Conservation (phyloP, 495 filamentous ascomycete genomes). For the Aspergillus nanangensis region DNA sequence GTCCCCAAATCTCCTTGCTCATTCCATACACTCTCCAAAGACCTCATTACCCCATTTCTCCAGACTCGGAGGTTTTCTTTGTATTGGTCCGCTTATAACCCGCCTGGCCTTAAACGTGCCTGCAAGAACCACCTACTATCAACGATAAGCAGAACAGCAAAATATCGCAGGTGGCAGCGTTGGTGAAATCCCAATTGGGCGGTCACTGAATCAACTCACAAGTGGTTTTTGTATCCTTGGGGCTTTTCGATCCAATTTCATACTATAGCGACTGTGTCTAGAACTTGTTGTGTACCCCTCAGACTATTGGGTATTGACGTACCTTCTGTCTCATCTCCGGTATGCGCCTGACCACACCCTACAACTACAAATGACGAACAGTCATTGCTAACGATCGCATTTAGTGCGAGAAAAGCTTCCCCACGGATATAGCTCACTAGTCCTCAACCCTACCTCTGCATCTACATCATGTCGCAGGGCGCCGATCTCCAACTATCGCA, state of each 20-base stretch:
- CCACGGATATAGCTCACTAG: conserved; percentile 12
- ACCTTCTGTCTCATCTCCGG: conserved; percentile 19
- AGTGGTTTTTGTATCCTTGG: too few relatives aligned
- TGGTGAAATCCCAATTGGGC: too few relatives aligned
- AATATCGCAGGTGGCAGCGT: too few relatives aligned
- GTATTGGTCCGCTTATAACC: conserved; percentile 1
- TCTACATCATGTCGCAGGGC: conserved; percentile 35
- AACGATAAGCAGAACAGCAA: conserved; percentile 20
- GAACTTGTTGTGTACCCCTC: too few relatives aligned
- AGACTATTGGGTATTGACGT: background rate
- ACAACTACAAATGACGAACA: conserved; percentile 5
- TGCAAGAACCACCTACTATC: conserved; percentile 9
- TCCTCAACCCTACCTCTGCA: conserved; percentile 4
- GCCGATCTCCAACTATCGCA: conserved; percentile 23
- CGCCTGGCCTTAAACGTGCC: conserved; percentile 5
- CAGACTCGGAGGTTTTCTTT: background rate
- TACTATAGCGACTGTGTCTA: too few relatives aligned
- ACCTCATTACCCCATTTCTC: conserved; percentile 7
- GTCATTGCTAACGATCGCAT: conserved; percentile 4
- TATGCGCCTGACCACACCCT: conserved; percentile 26
- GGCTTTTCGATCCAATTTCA: too few relatives aligned
- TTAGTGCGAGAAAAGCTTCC: conserved; percentile 23
- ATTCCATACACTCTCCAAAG: conserved; percentile 1
- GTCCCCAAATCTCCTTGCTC: conserved; percentile 13
- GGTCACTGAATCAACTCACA: too few relatives aligned